Percentiles rank a stretch among this genome's conserved stretches.
Conservation (phyloP, 1,139 yeast species). For the Saccharomyces hybrid region DNA sequence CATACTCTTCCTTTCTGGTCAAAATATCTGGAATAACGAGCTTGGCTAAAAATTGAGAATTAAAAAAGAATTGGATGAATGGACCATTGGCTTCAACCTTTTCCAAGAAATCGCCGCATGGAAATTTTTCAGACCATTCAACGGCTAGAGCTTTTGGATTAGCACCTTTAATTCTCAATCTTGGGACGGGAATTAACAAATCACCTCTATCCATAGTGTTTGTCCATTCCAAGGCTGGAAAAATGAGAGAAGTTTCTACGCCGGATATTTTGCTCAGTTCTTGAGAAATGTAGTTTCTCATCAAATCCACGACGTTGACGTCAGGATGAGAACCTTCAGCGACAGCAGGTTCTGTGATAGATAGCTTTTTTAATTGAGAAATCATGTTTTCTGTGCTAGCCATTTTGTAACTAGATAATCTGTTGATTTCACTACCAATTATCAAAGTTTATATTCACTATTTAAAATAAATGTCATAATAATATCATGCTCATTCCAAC, state of each 20-base stretch:
- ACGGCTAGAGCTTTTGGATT: conserved; percentile 78
- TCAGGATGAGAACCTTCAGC: conserved; percentile 25
- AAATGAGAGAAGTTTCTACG: conserved; percentile 62
- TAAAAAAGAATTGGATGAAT: conserved; percentile 82
- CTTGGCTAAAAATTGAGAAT: conserved; percentile 55
- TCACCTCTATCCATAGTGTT: conserved; percentile 86
- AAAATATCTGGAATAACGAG: conserved; percentile 68
- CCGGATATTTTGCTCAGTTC: conserved; percentile 68
- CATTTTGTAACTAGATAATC: conserved; percentile 7
- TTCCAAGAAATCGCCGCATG: conserved; percentile 57
- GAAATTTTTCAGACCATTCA: conserved; percentile 70
- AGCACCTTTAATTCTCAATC: conserved; percentile 80
- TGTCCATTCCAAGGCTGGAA: conserved; percentile 85
- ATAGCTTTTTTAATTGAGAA: conserved; percentile 16
- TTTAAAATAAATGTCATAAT: background rate
- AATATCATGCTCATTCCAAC: background rate
- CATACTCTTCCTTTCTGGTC: conserved; percentile 53
- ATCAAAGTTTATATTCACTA: background rate
- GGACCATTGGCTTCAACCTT: conserved; percentile 81
- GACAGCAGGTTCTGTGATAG: conserved; percentile 18
- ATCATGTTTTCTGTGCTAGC: conserved; percentile 12
- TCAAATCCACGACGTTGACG: conserved; percentile 25
- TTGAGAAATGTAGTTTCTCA: conserved; percentile 77
- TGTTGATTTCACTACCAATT: background rate
- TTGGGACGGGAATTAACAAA: conserved; percentile 83